Conservation (phyloP, 2,329 filamentous ascomycete genomes). For the Septoria linicola region DNA sequence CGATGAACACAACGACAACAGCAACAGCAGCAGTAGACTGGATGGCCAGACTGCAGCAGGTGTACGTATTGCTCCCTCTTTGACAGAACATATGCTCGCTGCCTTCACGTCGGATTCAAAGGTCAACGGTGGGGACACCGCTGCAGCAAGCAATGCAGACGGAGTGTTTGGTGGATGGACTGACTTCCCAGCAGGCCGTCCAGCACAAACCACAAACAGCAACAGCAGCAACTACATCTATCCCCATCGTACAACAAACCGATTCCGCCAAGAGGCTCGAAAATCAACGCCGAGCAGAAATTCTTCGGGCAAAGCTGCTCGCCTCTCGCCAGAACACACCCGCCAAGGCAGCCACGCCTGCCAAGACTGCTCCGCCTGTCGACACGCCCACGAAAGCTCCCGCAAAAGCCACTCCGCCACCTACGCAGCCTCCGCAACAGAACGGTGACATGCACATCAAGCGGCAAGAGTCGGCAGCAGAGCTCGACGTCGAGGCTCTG, state of each 20-base stretch:
- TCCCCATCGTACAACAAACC: not conserved
- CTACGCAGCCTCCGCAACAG: not conserved
- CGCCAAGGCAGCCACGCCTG: constrained; percentile 7
- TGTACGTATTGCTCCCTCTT: constrained; percentile 20
- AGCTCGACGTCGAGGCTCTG: constrained; percentile 23
- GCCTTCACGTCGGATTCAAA: no score
- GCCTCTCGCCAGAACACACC: constrained; percentile 30
- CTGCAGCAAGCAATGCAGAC: not conserved
- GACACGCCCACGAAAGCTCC: not conserved
- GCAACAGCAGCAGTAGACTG: constrained; percentile 3
- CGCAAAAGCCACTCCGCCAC: constrained; percentile 1
- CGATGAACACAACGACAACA: constrained; percentile 22
- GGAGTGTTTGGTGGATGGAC: constrained; percentile 15
- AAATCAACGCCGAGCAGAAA: constrained; percentile 32
- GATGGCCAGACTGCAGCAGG: constrained; percentile 20
- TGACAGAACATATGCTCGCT: no score
- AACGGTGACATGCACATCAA: constrained; percentile 3
- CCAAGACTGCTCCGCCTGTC: not conserved
- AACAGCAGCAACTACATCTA: not conserved
- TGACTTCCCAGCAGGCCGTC: constrained; percentile 23
- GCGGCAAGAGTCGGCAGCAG: not conserved
- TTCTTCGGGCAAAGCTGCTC: constrained; percentile 37
- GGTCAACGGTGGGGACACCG: no score
- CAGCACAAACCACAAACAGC: constrained; percentile 2
- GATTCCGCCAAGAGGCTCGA: constrained; percentile 25